A percentile compares a stretch with the other conserved stretches of the same genome.
Evolutionary conservation across 1,284 basidiomycete genomes (phyloP).

Genomic region (Rhodotorula sp.): DNA sequence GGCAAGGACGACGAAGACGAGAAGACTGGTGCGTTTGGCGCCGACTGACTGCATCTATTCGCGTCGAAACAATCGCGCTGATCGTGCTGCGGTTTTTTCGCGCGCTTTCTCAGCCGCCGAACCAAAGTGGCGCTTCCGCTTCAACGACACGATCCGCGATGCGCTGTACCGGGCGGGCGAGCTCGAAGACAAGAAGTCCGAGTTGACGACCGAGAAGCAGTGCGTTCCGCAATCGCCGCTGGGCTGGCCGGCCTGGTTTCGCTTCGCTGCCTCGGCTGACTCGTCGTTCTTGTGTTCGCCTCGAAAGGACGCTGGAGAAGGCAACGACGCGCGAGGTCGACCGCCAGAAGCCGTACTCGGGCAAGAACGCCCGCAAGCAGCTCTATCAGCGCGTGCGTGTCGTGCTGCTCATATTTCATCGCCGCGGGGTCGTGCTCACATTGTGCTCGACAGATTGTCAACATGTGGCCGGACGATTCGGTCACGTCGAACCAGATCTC

Average conservation of each 20-base stretch:
- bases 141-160: conserved; percentile 38
- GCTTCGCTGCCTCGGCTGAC: too few species aligned
- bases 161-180: conserved; percentile 35
- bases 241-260: not conserved
- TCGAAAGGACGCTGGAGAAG: conserved; percentile 40
- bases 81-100: not conserved
- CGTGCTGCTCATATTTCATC: too few species aligned
- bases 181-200: conserved; percentile 37
- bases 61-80: not conserved
- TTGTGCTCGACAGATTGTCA: conserved; percentile 24
- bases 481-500: conserved; percentile 44
- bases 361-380: conserved; percentile 35
- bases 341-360: conserved; percentile 33
- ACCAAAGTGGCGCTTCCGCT: conserved; percentile 43
- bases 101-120: conserved; percentile 8
- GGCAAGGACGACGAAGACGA: conserved; percentile 25
- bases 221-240: conserved; percentile 14
- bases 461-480: conserved; percentile 38
- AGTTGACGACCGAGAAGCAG: conserved; percentile 43
- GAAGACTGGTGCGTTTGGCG: conserved; percentile 14
- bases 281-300: not conserved
- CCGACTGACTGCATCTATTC: not conserved
- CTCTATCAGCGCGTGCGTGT: conserved; percentile 37
- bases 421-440: not conserved
- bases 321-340: conserved; percentile 22